Evolutionary conservation across 345 rosid species (phyloP), one percentile per base, ranked within the genome.

Genomic region (Psidium guajava): DNA sequence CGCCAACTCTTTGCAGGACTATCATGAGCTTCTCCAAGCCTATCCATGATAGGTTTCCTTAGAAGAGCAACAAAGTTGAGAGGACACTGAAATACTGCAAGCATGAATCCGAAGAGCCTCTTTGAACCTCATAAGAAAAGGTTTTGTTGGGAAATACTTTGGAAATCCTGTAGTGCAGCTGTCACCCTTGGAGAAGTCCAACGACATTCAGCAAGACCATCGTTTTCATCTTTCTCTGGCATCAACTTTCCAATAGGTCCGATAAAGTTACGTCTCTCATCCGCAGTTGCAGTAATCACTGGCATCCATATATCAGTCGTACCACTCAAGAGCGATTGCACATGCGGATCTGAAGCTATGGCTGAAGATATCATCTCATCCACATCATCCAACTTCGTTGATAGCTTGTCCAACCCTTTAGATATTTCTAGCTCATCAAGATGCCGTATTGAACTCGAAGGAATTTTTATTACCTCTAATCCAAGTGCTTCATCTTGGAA

Each of bases 231-330:
- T 69, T 20, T 69, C 80, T 69, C 47, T 9, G 80, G 47, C 80
- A 50, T 42, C 87, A 54, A 85, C 90, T 73, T 90, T 81, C 40
- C 86, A 21, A 84, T 6, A 6, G 95, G 84, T 50, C 93, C 91
- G 0, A 92, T 90, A 87, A 95, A 95, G 87, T 92, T 91, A 10
- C 91, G 93, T n/a, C 98, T 89, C 86, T 95, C 94, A 6, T 96
- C 89, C 11, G 93, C 90, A 11, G 87, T 91, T 28, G 98, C 98
- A 86, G 99, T 96, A 81, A 96, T 95, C 77, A 96, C 96, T 0
- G 99, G 99, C 94, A 94, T 58, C 98, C 98, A 96, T 80, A 94
- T 87, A 88, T 95, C 93, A 7, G 99, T 93, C 2, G 96, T 94
- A 21, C 92, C 93, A 36, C 98, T 94, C 90, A 96, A 89, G 52